phyloP scores from a whole-genome alignment of 164 flowering plant genomes.

The Malania oleifera region DNA sequence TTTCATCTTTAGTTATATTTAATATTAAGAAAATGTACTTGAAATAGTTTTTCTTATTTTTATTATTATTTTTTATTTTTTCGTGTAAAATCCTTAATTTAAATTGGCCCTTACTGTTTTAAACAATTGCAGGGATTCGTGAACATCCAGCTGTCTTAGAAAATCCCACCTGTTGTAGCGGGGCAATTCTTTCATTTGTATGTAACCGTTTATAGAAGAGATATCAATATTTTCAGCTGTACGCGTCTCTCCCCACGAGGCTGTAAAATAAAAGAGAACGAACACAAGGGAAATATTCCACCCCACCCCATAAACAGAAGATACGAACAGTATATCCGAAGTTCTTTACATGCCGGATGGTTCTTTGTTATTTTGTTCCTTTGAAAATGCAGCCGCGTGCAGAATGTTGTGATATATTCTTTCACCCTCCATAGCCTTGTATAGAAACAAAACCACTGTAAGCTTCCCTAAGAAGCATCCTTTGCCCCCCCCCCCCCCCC shows the following conservation, averaged over 20 bases:
- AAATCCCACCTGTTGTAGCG: constrained; percentile 25
- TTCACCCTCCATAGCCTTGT: too few relatives aligned
- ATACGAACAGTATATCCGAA: constrained; percentile 2
- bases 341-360: constrained; percentile 15
- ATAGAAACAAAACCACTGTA: too few relatives aligned
- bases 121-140: constrained; percentile 34
- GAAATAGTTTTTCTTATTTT: too few relatives aligned
- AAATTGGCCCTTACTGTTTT: too few relatives aligned
- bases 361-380: constrained; percentile 14
- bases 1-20: too few relatives aligned
- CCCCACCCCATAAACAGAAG: too few relatives aligned
- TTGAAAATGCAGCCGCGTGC: neutral
- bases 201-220: constrained; percentile 37
- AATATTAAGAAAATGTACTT: too few relatives aligned
- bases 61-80: too few relatives aligned
- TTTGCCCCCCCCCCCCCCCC: too few relatives aligned
- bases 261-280: constrained; percentile 32
- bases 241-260: constrained; percentile 16
- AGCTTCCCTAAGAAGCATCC: neutral
- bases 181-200: constrained; percentile 79
- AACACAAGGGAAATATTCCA: neutral
- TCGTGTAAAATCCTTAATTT: too few relatives aligned
- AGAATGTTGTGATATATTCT: too few relatives aligned
- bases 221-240: constrained; percentile 28
- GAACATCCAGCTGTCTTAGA: constrained; percentile 23